Evolutionary conservation across 495 filamentous ascomycete genomes (phyloP), one percentile per base, ranked within the genome.

Genomic region (Aspergillus panamensis): DNA sequence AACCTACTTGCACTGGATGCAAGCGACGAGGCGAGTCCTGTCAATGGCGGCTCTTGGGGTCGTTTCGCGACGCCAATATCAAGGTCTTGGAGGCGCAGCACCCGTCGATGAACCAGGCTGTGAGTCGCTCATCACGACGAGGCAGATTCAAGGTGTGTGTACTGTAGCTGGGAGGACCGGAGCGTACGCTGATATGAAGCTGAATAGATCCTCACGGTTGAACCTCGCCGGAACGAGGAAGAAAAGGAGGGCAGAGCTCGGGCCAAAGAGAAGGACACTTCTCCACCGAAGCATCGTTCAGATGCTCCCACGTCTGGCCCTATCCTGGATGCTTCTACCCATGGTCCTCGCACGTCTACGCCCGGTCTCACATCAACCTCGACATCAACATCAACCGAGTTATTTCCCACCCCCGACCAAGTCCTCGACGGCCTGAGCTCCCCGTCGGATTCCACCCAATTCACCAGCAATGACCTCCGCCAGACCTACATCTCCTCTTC

Each of bases 61-160:
- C 70, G 6, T 73, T 73, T 51, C 66, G 70, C 7, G 66, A 70
- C 55, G 59, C 69, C 35, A 73, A 73, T 37, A 65, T 69, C 40
- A 70, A 66, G 47, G 62, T 68, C 25, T 60, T 73, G 13, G 66
- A 64, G 39, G 61, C 64, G 9, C 64, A 64, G 43, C 69, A 72
- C 48, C 66, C 69, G 21, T 70, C 67, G 1, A 72, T 70, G 67
- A 69, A 62, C 33, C 65, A 71, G 54, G 57, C 60, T 21, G 58
- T 55, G 49, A 55, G 51, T 59, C 58, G 52, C 45, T 53, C 43
- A 31, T 55, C 61, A 50, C 45, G 44, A n/a, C 59, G 63, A 44
- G 70, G 62, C 55, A 68, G 59, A 60, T 71, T 73, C 57, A 69
- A 68, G 60, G 68, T 73, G 21, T n/a, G 53, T 9, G 16, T 43